A percentile compares a stretch with the other conserved stretches of the same genome.
Conservation (phyloP, 2,329 filamentous ascomycete genomes). For the Epichloe scottii region DNA sequence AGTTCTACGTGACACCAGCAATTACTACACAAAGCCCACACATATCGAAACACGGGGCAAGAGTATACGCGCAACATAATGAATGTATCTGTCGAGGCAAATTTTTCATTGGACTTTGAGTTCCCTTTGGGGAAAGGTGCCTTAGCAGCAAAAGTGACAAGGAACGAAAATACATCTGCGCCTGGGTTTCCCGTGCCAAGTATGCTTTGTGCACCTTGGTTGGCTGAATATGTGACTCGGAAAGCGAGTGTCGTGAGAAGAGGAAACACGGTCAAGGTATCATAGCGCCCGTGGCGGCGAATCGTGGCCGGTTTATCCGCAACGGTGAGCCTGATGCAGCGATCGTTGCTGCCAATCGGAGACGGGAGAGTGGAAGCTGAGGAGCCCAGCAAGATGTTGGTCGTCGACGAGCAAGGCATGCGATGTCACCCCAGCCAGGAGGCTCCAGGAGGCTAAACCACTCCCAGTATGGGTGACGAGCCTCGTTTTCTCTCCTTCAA, state of each 20-base stretch:
- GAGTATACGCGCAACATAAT: neutral
- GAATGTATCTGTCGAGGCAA: neutral
- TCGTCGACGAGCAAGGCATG: conserved; percentile 1
- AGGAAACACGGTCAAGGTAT: neutral
- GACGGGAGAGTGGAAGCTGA: neutral
- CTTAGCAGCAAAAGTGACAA: neutral
- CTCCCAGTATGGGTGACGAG: neutral
- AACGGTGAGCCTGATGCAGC: conserved; percentile 4
- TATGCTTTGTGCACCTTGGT: neutral
- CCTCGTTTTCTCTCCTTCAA: neutral
- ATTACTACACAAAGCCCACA: neutral
- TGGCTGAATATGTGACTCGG: conserved; percentile 6
- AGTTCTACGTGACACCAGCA: neutral
- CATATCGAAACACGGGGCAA: neutral
- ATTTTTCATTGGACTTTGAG: neutral
- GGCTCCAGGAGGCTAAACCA: neutral
- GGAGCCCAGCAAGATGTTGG: neutral
- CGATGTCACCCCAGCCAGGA: neutral
- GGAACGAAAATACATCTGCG: neutral
- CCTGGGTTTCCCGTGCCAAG: neutral
- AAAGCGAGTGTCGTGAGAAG: conserved; percentile 5
- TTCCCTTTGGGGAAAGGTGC: no score
- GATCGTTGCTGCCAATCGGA: conserved; percentile 3
- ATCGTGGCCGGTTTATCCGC: conserved; percentile 3
- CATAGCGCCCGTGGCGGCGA: conserved; percentile 4